Evolutionary conservation across 1,139 yeast species (phyloP).

Genomic region (Scheffersomyces illinoinensis): DNA sequence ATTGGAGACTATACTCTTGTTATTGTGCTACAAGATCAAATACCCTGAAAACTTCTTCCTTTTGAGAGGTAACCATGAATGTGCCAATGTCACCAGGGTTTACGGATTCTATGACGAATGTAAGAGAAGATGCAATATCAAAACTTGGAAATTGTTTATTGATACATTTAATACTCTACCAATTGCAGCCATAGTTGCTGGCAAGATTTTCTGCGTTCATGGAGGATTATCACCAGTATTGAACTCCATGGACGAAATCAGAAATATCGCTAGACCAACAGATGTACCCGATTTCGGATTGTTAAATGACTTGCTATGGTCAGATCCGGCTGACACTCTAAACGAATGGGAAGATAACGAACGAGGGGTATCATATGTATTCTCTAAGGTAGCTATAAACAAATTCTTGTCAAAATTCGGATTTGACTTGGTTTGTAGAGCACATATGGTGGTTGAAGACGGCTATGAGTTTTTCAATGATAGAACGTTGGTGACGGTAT

Average conservation of each 20-base stretch:
- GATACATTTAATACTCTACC: slow-evolving; percentile 95
- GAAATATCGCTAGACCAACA: slow-evolving; percentile 90
- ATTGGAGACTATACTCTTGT: slow-evolving; percentile 80
- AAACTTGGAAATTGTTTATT: slow-evolving; percentile 90
- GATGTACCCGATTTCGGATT: slow-evolving; percentile 97
- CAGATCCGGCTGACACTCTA: slow-evolving; percentile 92
- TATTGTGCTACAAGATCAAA: slow-evolving; percentile 89
- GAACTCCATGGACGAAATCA: slow-evolving; percentile 86
- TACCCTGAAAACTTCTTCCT: slow-evolving; percentile 95
- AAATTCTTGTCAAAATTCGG: slow-evolving; percentile 86
- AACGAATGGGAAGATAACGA: slow-evolving; percentile 99
- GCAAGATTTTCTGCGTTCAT: slow-evolving; percentile 95
- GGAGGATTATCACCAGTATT: slow-evolving; percentile 95
- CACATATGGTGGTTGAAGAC: slow-evolving; percentile 98
- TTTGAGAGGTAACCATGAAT: slow-evolving; percentile 93
- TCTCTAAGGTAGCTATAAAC: slow-evolving; percentile 88
- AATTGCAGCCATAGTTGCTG: slow-evolving; percentile 93
- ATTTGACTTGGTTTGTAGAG: slow-evolving; percentile 92
- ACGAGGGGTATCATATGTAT: slow-evolving; percentile 96
- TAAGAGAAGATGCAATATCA: slow-evolving; percentile 81
- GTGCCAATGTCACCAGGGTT: slow-evolving; percentile 93
- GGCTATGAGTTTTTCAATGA: slow-evolving; percentile 97
- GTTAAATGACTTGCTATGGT: slow-evolving; percentile 89
- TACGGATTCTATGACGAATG: slow-evolving; percentile 98
- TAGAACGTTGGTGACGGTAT: slow-evolving; percentile 89